Conservation (phyloP, 495 filamentous ascomycete genomes). For the Xylaria scruposa region DNA sequence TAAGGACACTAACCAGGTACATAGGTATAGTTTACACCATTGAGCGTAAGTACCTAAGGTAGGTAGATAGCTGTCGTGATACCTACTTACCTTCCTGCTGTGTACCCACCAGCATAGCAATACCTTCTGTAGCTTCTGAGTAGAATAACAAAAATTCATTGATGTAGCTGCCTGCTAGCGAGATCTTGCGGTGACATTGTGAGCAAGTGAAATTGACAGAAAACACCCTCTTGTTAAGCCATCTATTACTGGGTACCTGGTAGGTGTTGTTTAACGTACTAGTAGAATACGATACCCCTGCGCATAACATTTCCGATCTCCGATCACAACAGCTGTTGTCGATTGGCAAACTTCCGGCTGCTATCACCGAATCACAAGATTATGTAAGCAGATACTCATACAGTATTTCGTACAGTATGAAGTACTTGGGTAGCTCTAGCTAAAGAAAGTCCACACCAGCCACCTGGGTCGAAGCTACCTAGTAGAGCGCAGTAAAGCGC, state of each 20-base stretch:
- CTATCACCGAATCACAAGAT: not conserved
- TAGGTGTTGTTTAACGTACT: not conserved
- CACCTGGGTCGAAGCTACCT: not conserved
- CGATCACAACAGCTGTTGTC: not conserved
- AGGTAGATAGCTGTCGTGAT: not conserved
- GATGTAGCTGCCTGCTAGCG: not conserved
- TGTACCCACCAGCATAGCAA: not conserved
- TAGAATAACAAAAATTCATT: not conserved
- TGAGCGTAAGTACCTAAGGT: no score
- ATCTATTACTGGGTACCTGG: not conserved
- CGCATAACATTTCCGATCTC: not conserved
- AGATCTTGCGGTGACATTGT: not conserved
- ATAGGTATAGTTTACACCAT: not conserved
- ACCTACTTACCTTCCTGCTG: not conserved
- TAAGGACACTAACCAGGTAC: not conserved
- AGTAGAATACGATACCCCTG: no score
- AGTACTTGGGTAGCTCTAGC: no score
- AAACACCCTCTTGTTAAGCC: not conserved
- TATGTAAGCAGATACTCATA: not conserved
- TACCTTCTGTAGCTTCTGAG: not conserved
- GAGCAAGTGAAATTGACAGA: not conserved
- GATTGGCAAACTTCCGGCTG: not conserved
- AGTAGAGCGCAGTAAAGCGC: not conserved
- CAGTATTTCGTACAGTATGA: not conserved
- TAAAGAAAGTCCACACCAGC: not conserved